phyloP scores from a whole-genome alignment of 1,139 yeast genomes.

The Saccharomyces hybrid region DNA sequence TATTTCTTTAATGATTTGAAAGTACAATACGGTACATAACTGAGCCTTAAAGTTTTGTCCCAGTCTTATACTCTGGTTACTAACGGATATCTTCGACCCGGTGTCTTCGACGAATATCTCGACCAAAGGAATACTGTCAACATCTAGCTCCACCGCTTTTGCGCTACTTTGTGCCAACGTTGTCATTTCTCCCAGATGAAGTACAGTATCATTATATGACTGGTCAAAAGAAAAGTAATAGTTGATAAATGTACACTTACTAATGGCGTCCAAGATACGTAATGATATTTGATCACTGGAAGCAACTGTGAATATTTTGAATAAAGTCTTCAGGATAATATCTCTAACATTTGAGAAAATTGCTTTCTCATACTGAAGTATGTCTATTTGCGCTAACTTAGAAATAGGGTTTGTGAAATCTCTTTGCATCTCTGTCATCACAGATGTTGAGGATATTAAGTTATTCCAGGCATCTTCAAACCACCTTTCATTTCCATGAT shows the following conservation, averaged over 20 bases:
- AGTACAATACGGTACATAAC: slow-evolving; percentile 74
- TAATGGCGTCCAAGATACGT: slow-evolving; percentile 75
- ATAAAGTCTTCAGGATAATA: slow-evolving; percentile 56
- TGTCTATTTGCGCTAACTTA: slow-evolving; percentile 20
- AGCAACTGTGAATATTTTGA: slow-evolving; percentile 75
- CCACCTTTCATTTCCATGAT: slow-evolving; percentile 71
- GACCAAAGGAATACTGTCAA: slow-evolving; percentile 28
- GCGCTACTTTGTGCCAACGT: slow-evolving; percentile 7
- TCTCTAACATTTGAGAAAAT: slow-evolving; percentile 57
- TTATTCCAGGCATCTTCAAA: slow-evolving; percentile 91
- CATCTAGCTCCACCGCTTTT: too few species aligned
- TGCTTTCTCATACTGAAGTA: slow-evolving; percentile 52
- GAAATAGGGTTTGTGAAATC: slow-evolving; percentile 11
- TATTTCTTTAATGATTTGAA: slow-evolving; percentile 62
- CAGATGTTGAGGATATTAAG: slow-evolving; percentile 46
- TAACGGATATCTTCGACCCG: slow-evolving; percentile 56
- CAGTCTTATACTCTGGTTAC: slow-evolving; percentile 73
- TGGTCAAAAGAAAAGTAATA: slow-evolving; percentile 48
- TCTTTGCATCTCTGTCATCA: slow-evolving; percentile 25
- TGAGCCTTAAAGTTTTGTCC: slow-evolving; percentile 93
- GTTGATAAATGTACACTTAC: slow-evolving; percentile 72
- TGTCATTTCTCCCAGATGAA: slow-evolving; percentile 55
- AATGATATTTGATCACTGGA: slow-evolving; percentile 82
- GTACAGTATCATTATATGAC: slow-evolving; percentile 56
- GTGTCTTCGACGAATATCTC: slow-evolving; percentile 43